Base-by-base conservation (phyloP, 1,284 basidiomycete genomes). In the Puccinia hordei region DNA sequence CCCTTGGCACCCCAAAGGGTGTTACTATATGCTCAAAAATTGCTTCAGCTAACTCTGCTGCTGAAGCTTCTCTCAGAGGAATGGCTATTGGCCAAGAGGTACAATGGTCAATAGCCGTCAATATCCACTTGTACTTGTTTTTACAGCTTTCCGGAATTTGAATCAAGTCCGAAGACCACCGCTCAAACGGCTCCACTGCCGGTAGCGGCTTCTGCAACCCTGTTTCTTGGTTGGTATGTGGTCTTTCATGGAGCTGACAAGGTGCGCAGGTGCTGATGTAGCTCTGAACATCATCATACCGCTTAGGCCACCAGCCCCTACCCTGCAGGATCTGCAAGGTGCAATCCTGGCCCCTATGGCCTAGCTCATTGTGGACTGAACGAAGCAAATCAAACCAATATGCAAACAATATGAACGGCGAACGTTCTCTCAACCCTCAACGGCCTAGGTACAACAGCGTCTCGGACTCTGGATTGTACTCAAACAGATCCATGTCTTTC, bases 61-160 rank as follows among this genome's bases (percentile, higher is more conserved):
- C n/a, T n/a, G n/a, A n/a, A n/a, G n/a, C n/a, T n/a, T n/a, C n/a
- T 22, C 30, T 57, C 51, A 73, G 15, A 0, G 71, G 71, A n/a
- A 73, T 35, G 1, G 71, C 71, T 1, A 53, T 12, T 4, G 71
- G 46, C 71, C 71, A 73, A 33, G 19, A 17, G n/a, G n/a, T n/a
- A 9, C 68, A 19, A 49, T 71, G 44, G 27, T 71, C 68, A 9
- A 71, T 49, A 6, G 24, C n/a, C 9, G 68, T 71, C 12, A 71
- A 27, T 24, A 41, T 51, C 49, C 49, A 51, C 49, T 51, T 15
- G 9, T 4, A 51, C 6, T 22, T 4, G 22, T 51, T 51, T 17
- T 51, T 51, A 13, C 15, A 15, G 49, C n/a, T 49, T 71, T 49
- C 24, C 1, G 44, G 12, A 1, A 49, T 41, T 24, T 12, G 17